These are phyloP conservation scores for Penicillium soppii DNA, from an alignment of 495 filamentous ascomycete genomes.

Conservation along the genomic window DNA sequence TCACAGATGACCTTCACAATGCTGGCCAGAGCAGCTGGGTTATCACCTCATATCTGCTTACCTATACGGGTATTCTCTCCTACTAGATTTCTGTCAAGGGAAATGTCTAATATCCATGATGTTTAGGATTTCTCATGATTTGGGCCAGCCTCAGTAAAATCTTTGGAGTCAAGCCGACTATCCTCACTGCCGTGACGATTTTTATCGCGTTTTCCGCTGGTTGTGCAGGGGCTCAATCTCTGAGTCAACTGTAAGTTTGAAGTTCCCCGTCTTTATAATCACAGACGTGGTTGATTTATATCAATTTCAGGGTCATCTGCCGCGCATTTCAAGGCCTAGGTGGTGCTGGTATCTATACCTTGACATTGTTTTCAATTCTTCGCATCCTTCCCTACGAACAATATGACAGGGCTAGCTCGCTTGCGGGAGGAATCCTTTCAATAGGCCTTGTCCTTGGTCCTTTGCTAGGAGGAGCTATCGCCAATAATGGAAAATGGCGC, in stretches of 20 bases:
- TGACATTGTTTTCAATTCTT: constrained; percentile 51
- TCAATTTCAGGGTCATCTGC: constrained; percentile 40
- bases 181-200: constrained; percentile 48
- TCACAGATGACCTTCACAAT: constrained; percentile 49
- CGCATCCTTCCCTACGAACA: constrained; percentile 43
- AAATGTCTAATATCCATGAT: constrained; percentile 10
- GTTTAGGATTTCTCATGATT: constrained; percentile 51
- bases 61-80: constrained; percentile 40
- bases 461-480: constrained; percentile 41
- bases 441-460: constrained; percentile 38
- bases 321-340: constrained; percentile 56
- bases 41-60: constrained; percentile 53
- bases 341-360: constrained; percentile 50
- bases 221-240: constrained; percentile 47
- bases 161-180: constrained; percentile 48
- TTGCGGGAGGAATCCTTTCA: constrained; percentile 14
- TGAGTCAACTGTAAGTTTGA: constrained; percentile 51
- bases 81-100: constrained; percentile 17
- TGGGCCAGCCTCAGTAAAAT: constrained; percentile 58
- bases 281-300: neutral
- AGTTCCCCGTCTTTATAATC: constrained; percentile 9
- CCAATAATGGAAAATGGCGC: constrained; percentile 38
- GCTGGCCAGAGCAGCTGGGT: constrained; percentile 52
- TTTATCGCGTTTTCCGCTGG: constrained; percentile 55
- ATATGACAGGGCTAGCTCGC: constrained; percentile 8